Evolutionary conservation across 192 early-diverging fungal genomes (phyloP).

Genomic region (Mortierella antarctica): DNA sequence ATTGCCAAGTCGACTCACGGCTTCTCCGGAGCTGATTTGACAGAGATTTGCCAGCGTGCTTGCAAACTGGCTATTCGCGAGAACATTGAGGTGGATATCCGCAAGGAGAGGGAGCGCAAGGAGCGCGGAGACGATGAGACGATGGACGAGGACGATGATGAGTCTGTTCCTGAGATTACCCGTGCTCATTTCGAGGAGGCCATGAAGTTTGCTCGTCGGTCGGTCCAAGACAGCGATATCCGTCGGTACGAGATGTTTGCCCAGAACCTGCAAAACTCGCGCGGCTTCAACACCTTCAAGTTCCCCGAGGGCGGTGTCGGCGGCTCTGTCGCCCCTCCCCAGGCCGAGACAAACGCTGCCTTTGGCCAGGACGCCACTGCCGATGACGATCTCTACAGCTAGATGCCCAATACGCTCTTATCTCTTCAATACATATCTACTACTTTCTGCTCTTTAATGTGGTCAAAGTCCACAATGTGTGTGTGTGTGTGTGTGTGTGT

Average conservation of each 20-base stretch:
- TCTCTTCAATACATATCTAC: background rate
- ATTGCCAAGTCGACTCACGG: slow-evolving; percentile 93
- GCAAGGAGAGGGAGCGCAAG: slow-evolving; percentile 76
- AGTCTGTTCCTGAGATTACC: slow-evolving; percentile 93
- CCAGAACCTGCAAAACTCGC: slow-evolving; percentile 95
- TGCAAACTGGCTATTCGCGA: slow-evolving; percentile 98
- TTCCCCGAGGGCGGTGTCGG: slow-evolving; percentile 83
- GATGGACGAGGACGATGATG: slow-evolving; percentile 86
- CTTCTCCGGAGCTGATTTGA: slow-evolving; percentile 98
- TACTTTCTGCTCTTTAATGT: too few relatives aligned
- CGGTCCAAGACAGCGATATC: slow-evolving; percentile 95
- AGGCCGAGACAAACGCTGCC: slow-evolving; percentile 55
- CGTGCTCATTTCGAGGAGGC: slow-evolving; percentile 98
- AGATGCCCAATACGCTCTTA: slow-evolving; percentile 33
- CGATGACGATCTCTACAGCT: slow-evolving; percentile 88
- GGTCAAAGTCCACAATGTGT: too few relatives aligned
- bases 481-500: too few relatives aligned
- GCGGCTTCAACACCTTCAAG: slow-evolving; percentile 96
- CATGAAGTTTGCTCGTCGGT: slow-evolving; percentile 96
- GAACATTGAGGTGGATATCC: slow-evolving; percentile 90
- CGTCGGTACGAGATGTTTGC: slow-evolving; percentile 99
- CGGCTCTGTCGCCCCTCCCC: slow-evolving; percentile 50
- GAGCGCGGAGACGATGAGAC: slow-evolving; percentile 81
- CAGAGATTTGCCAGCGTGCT: slow-evolving; percentile 98
- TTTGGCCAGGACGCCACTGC: slow-evolving; percentile 71